Evolutionary conservation across 345 rosid species (phyloP), one percentile per base, ranked within the genome.

Genomic region (Linum trigynum): DNA sequence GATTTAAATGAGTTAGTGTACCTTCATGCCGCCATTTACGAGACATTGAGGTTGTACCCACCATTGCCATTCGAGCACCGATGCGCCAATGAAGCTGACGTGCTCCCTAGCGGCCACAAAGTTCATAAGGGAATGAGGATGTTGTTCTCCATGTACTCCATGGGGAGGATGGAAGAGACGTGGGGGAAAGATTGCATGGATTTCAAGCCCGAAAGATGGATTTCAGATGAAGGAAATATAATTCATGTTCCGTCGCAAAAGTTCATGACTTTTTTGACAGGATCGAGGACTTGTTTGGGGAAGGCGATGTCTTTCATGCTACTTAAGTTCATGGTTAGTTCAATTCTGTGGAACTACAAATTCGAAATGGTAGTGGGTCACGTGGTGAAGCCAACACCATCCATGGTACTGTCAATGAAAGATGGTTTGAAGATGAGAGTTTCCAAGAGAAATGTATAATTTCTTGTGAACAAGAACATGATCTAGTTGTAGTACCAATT

Each of bases 151-250:
- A 8, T 64, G 7, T 75, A 50, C 37, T 50, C 73, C 2, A 75
- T 75, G 72, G 82, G 74, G 37, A 67, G 72, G 7, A 65, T 59
- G 38, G 51, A 72, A 38, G 65, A 69, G 50, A 66, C 69, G 0
- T 78, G 79, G 71, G 77, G 75, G 2, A 45, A 75, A 17, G 82
- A 78, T 57, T 78, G 82, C 45, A 38, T 53, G 17, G 71, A 75
- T 23, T 78, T 75, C 72, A 74, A 78, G 60, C 76, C 76, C 0
- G 74, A 74, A 51, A 74, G 75, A 39, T 77, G 81, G 75, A 71
- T 77, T 23, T 23, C 32, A 57, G 67, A 71, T 0, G 74, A 69
- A 9, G 80, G 76, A 15, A 38, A 61, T 0, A 38, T 70, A 36
- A 5, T 55, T 0, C 65, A 69, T 1, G 71, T 72, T 0, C 77